Evolutionary conservation across 345 rosid genomes (phyloP).

Genomic region (Eucalyptus cloeziana): DNA sequence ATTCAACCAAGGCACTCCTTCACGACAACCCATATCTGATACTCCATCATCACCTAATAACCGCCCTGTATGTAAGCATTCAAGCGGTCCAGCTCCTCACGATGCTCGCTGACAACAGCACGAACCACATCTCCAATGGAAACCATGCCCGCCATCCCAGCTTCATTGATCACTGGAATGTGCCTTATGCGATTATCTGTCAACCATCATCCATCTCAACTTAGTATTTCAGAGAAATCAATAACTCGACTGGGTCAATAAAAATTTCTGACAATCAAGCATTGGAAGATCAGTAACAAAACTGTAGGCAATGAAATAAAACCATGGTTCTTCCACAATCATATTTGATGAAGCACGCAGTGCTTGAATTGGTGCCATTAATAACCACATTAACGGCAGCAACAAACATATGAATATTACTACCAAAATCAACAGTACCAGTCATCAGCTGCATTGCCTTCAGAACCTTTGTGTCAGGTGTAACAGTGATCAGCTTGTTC

Average conservation of each 20-base stretch:
- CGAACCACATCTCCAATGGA: slow-evolving; percentile 99
- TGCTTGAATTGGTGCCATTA: background rate
- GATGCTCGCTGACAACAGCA: slow-evolving; percentile 90
- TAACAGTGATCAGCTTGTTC: slow-evolving; percentile 93
- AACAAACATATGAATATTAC: background rate
- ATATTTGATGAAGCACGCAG: background rate
- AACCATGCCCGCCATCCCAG: slow-evolving; percentile 93
- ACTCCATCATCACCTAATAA: slow-evolving; percentile 33
- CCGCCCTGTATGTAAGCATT: slow-evolving; percentile 94
- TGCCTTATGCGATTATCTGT: slow-evolving; percentile 94
- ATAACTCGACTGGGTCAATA: background rate
- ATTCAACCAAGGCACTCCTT: background rate
- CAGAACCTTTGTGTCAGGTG: slow-evolving; percentile 88
- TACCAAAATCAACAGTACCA: slow-evolving; percentile 21
- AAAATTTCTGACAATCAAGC: background rate
- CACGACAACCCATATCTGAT: background rate
- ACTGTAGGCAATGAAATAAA: background rate
- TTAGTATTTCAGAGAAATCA: background rate
- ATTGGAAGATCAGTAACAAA: background rate
- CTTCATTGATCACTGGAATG: slow-evolving; percentile 76
- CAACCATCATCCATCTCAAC: background rate
- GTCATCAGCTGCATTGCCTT: slow-evolving; percentile 99
- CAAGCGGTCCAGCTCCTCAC: slow-evolving; percentile 86
- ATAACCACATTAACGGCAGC: background rate
- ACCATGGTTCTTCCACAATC: background rate